These are phyloP conservation scores for Medicago arabica DNA, from an alignment of 306 rosid species.

Conservation along the genomic window DNA sequence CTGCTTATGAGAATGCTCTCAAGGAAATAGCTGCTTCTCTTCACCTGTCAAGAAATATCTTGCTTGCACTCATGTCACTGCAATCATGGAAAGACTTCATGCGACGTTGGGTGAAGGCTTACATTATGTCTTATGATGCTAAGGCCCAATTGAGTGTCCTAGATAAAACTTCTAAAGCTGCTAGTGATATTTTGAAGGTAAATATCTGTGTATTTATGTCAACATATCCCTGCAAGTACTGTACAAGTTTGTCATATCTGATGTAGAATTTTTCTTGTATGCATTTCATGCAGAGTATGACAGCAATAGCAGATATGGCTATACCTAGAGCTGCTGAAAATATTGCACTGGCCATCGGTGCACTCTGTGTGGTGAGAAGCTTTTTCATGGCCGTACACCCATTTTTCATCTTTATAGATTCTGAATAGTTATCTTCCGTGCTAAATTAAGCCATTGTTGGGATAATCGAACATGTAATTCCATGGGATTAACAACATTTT, in stretches of 20 bases:
- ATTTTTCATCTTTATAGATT: conserved; percentile 31
- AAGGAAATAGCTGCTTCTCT: conserved; percentile 82
- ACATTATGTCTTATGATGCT: conserved; percentile 53
- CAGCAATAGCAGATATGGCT: conserved; percentile 70
- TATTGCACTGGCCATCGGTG: conserved; percentile 92
- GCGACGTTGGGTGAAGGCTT: conserved; percentile 85
- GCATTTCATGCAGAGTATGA: conserved; percentile 63
- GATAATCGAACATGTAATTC: conserved; percentile 32
- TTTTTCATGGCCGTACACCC: conserved; percentile 38
- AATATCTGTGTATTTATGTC: conserved; percentile 33
- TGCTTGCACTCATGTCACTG: conserved; percentile 77
- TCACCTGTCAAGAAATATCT: conserved; percentile 85
- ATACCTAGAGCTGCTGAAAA: conserved; percentile 95
- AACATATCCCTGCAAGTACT: conserved; percentile 23
- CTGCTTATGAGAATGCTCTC: conserved; percentile 73
- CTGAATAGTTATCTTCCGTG: conserved; percentile 30
- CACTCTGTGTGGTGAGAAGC: conserved; percentile 81
- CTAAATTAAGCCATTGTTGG: conserved; percentile 16
- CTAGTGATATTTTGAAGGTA: conserved; percentile 83
- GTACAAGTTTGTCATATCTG: conserved; percentile 36
- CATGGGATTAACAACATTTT: conserved; percentile 21
- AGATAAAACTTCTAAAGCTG: conserved; percentile 80
- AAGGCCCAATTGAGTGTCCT: conserved; percentile 58
- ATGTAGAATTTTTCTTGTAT: conserved; percentile 39
- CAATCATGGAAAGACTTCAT: conserved; percentile 93